phyloP scores from a whole-genome alignment of 2,329 filamentous ascomycete genomes.

The Monilinia vaccinii-corymbosi region DNA sequence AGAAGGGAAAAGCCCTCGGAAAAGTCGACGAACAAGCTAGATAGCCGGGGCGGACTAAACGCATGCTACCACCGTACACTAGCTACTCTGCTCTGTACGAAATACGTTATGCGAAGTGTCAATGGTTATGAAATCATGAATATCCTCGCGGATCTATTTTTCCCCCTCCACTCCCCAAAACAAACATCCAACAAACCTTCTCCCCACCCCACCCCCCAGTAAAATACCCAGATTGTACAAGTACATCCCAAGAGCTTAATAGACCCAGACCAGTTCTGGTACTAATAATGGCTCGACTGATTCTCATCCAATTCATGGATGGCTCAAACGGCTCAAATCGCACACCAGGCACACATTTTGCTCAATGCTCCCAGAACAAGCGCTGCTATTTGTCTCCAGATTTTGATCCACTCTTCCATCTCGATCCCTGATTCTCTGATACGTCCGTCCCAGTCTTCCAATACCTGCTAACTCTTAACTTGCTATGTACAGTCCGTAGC shows the following conservation, averaged over 20 bases:
- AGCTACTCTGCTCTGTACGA: neutral
- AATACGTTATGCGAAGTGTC: neutral
- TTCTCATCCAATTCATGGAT: neutral
- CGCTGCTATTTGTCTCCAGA: conserved; percentile 14
- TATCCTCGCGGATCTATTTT: neutral
- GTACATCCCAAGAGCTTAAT: neutral
- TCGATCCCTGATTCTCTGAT: conserved; percentile 20
- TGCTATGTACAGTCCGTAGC: conserved; percentile 11
- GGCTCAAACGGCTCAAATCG: conserved; percentile 5
- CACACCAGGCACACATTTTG: conserved; percentile 12
- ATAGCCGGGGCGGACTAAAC: conserved; percentile 5
- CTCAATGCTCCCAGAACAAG: conserved; percentile 12
- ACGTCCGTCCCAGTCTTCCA: conserved; percentile 10
- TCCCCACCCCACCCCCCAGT: conserved; percentile 6
- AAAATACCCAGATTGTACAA: conserved; percentile 7
- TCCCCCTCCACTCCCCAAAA: neutral
- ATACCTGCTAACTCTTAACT: conserved; percentile 20
- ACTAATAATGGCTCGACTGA: conserved; percentile 2
- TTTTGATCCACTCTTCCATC: conserved; percentile 18
- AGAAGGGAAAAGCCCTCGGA: no score
- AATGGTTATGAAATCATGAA: neutral
- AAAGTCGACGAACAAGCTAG: neutral
- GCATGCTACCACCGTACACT: neutral
- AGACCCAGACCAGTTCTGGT: neutral
- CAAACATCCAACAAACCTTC: conserved; percentile 2